Evolutionary conservation across 768 basidiomycete species (phyloP).

Genomic region (Leucocoprinus birnbaumii): DNA sequence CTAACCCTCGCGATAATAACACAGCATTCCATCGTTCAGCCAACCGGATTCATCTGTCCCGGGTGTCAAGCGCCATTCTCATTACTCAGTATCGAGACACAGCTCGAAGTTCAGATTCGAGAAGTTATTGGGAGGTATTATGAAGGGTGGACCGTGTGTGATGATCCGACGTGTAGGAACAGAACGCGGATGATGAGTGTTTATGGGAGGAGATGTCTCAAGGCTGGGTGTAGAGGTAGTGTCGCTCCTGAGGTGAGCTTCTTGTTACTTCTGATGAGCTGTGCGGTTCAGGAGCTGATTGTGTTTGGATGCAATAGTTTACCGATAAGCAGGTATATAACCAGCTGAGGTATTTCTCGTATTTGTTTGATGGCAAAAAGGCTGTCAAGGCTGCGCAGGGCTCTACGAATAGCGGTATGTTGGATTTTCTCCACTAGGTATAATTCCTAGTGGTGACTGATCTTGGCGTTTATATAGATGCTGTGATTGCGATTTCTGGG

Average conservation of each 20-base stretch:
- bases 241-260: constrained; percentile 72
- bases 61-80: constrained; percentile 55
- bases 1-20: too few species aligned
- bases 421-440: background rate
- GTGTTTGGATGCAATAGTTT: too few species aligned
- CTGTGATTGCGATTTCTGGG: constrained; percentile 44
- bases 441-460: background rate
- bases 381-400: constrained; percentile 51
- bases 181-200: constrained; percentile 94
- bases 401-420: constrained; percentile 28
- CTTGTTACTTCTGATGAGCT: constrained; percentile 8
- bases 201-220: constrained; percentile 81
- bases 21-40: constrained; percentile 65
- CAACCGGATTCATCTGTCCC: constrained; percentile 69
- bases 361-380: constrained; percentile 74
- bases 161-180: constrained; percentile 79
- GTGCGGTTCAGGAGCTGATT: too few species aligned
- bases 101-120: constrained; percentile 87
- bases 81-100: constrained; percentile 66
- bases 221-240: constrained; percentile 61
- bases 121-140: constrained; percentile 79
- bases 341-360: constrained; percentile 81
- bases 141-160: constrained; percentile 84
- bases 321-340: constrained; percentile 83
- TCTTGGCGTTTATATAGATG: constrained; percentile 37